Evolutionary conservation across 352 stramenopile genomes (phyloP), one percentile per base, ranked within the genome.

Genomic region (Pythium sp.): DNA sequence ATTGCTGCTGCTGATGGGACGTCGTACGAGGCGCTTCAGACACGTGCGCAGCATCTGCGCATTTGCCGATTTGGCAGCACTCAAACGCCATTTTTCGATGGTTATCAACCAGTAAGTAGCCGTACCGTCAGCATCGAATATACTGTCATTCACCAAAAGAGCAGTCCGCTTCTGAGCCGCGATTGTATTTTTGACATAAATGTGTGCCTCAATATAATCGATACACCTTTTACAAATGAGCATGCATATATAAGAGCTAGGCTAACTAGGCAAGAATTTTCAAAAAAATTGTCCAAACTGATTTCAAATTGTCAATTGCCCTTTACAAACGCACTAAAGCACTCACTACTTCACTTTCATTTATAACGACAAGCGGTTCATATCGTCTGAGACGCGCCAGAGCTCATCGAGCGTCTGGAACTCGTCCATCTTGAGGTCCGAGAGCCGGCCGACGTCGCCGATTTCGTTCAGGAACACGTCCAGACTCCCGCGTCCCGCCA

Each of bases 371-470:
- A 94, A 62, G 59, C 86, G 84, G 61, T 91, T 86, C 86, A 94
- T 92, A 62, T 94, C 86, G 61, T 82, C 85, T n/a, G 86, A 94
- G 59, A 94, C 86, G 47, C 86, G 83, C 86, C 86, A 94, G 57
- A 94, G 75, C 70, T 91, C 84, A 30, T 92, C 84, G 53, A 94
- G 78, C 58, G 80, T 89, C 70, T 92, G 84, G 67, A 94, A 92
- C 60, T 92, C 86, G 64, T 92, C 85, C 84, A 94, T 90, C 73
- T 92, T 94, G 61, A 94, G 80, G 73, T 94, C 86, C 41, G 86
- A 94, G 58, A 94, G 82, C 34, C 86, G 84, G 2, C 82, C 82
- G 22, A 94, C 81, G 62, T 94, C 86, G 15, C 84, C 84, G 65
- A 90, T 91, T 69, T 90, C 82, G 65, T 91, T 91, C 64, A 94